These are phyloP conservation scores for Agaricus subrufescens DNA, from an alignment of 768 basidiomycete species.

Conservation along the genomic window DNA sequence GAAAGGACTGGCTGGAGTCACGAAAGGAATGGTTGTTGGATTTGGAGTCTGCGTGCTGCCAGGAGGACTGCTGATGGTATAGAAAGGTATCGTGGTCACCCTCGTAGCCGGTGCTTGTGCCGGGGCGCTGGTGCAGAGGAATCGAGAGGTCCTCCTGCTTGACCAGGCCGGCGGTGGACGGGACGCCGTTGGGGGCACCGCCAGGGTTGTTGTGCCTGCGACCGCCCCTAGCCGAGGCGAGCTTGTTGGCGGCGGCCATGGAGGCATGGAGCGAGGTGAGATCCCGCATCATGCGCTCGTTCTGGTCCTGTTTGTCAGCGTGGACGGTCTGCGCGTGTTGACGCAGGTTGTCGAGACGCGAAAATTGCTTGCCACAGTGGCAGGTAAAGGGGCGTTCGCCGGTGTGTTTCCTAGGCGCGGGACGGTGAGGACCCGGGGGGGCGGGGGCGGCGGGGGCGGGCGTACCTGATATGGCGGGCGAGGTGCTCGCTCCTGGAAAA, in stretches of 20 bases:
- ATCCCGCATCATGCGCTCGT: conserved; percentile 90
- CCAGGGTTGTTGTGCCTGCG: conserved; percentile 15
- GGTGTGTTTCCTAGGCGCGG: conserved; percentile 79
- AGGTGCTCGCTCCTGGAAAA: conserved; percentile 95
- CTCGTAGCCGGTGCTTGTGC: conserved; percentile 74
- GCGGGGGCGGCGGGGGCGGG: conserved; percentile 20
- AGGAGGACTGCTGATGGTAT: conserved; percentile 20
- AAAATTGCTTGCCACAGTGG: conserved; percentile 94
- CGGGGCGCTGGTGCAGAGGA: conserved; percentile 49
- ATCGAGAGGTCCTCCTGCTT: conserved; percentile 37
- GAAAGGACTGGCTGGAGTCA: conserved; percentile 81
- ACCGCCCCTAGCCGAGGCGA: conserved; percentile 15
- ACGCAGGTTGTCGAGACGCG: conserved; percentile 92
- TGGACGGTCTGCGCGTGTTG: conserved; percentile 98
- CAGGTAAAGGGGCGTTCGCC: conserved; percentile 96
- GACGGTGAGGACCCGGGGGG: not conserved
- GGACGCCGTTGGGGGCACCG: conserved; percentile 10
- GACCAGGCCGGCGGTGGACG: conserved; percentile 20
- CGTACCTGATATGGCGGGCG: conserved; percentile 88
- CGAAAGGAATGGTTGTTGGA: conserved; percentile 61
- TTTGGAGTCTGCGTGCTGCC: conserved; percentile 8
- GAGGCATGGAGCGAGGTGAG: conserved; percentile 78
- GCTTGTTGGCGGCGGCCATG: conserved; percentile 61
- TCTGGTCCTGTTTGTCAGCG: conserved; percentile 86
- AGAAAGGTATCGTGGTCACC: conserved; percentile 32